phyloP scores from a whole-genome alignment of 495 filamentous ascomycete genomes.

The Sphaerosporella brunnea region DNA sequence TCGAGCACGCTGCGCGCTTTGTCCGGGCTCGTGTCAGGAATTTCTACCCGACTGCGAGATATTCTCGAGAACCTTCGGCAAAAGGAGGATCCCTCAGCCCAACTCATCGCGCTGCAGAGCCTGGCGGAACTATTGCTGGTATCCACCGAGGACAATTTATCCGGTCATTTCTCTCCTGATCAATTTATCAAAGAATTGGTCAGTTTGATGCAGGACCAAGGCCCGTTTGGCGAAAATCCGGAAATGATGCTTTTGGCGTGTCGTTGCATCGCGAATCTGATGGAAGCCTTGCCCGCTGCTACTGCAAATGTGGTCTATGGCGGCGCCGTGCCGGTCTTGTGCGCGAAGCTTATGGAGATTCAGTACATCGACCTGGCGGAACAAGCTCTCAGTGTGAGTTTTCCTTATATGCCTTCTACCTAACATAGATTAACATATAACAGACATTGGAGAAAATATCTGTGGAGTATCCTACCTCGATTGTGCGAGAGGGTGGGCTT shows the following conservation, averaged over 20 bases:
- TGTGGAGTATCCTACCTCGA: slow-evolving; percentile 83
- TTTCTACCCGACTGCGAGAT: slow-evolving; percentile 60
- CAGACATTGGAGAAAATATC: slow-evolving; percentile 94
- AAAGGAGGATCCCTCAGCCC: slow-evolving; percentile 74
- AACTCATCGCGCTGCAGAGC: slow-evolving; percentile 83
- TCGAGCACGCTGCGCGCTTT: slow-evolving; percentile 69
- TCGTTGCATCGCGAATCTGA: slow-evolving; percentile 87
- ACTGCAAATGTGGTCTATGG: slow-evolving; percentile 93
- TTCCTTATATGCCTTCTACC: too few species aligned
- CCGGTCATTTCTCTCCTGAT: slow-evolving; percentile 88
- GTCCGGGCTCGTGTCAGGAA: slow-evolving; percentile 76
- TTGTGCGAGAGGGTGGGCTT: slow-evolving; percentile 88
- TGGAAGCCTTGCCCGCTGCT: slow-evolving; percentile 88
- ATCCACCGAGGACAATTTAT: slow-evolving; percentile 90
- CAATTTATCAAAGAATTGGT: slow-evolving; percentile 91
- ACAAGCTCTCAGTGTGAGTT: slow-evolving; percentile 71
- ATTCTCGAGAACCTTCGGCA: slow-evolving; percentile 68
- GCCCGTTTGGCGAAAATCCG: slow-evolving; percentile 69
- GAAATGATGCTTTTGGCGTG: slow-evolving; percentile 97
- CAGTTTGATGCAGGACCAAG: slow-evolving; percentile 72
- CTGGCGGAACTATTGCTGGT: slow-evolving; percentile 84
- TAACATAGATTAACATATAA: slow-evolving; percentile 2
- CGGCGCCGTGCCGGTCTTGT: slow-evolving; percentile 82
- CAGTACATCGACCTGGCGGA: slow-evolving; percentile 94
- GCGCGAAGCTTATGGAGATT: slow-evolving; percentile 84